Evolutionary conservation across 1,284 basidiomycete genomes (phyloP).

Genomic region (Rhodofomes roseus): DNA sequence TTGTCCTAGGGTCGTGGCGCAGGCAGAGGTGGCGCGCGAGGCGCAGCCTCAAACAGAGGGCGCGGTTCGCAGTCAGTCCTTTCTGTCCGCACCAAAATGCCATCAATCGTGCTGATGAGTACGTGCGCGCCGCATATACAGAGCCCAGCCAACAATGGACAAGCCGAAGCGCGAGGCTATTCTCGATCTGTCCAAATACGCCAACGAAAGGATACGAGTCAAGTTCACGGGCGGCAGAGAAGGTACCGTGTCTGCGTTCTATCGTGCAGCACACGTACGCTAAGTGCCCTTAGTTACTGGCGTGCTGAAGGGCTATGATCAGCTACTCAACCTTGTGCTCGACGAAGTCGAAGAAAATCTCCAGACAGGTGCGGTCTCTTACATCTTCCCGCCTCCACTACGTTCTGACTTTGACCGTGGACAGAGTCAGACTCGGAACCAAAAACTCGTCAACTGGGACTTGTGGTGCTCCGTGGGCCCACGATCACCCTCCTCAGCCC

Average conservation of each 20-base stretch:
- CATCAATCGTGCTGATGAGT: not conserved
- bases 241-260: constrained; percentile 47
- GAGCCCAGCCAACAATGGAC: constrained; percentile 54
- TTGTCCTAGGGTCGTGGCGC: constrained; percentile 26
- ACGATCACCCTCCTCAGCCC: constrained; percentile 91
- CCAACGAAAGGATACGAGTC: constrained; percentile 88
- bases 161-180: constrained; percentile 95
- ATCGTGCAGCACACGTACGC: not conserved
- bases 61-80: constrained; percentile 20
- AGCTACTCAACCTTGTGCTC: constrained; percentile 92
- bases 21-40: constrained; percentile 21
- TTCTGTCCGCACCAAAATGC: not conserved
- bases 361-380: constrained; percentile 53
- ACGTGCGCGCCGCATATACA: constrained; percentile 1
- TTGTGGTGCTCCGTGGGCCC: constrained; percentile 88
- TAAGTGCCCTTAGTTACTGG: constrained; percentile 69
- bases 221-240: constrained; percentile 97
- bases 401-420: not conserved
- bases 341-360: constrained; percentile 84
- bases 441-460: constrained; percentile 68
- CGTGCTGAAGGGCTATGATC: constrained; percentile 93
- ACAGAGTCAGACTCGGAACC: constrained; percentile 54
- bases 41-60: constrained; percentile 18
- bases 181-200: constrained; percentile 92
- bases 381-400: too few relatives aligned